These are phyloP conservation scores for Amphichorda felina DNA, from an alignment of 2,329 filamentous ascomycete species.

Conservation along the genomic window DNA sequence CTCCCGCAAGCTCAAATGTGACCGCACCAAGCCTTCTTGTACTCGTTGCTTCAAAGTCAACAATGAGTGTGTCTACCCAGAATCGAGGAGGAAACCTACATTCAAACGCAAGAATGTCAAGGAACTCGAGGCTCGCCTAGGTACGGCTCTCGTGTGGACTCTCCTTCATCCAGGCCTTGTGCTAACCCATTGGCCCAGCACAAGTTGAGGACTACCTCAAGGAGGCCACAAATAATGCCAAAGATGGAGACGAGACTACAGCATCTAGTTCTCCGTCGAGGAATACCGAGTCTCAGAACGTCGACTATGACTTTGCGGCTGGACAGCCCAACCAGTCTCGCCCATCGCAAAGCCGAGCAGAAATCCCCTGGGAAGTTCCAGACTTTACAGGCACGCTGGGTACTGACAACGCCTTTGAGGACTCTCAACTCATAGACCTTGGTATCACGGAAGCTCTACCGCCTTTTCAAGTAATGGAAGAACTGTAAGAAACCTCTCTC, in stretches of 20 bases:
- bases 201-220: slow-evolving; percentile 75
- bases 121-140: slow-evolving; percentile 76
- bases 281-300: slow-evolving; percentile 5
- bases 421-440: slow-evolving; percentile 52
- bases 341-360: no score
- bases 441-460: slow-evolving; percentile 77
- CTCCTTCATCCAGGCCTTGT: not conserved
- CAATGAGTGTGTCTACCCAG: slow-evolving; percentile 77
- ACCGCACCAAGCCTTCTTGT: slow-evolving; percentile 68
- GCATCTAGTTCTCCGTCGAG: slow-evolving; percentile 7
- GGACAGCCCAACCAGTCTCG: no score
- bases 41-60: slow-evolving; percentile 65
- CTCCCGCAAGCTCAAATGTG: slow-evolving; percentile 77
- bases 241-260: slow-evolving; percentile 8
- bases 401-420: not conserved
- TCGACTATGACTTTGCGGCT: no score
- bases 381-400: not conserved
- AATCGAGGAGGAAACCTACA: slow-evolving; percentile 77
- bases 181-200: slow-evolving; percentile 31
- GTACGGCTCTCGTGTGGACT: slow-evolving; percentile 32
- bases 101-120: slow-evolving; percentile 85
- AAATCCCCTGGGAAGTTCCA: not conserved
- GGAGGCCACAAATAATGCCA: slow-evolving; percentile 37
- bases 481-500: slow-evolving; percentile 47
- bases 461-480: slow-evolving; percentile 66